Conservation (phyloP, 768 basidiomycete genomes). For the Pleurotus pulmonarius region DNA sequence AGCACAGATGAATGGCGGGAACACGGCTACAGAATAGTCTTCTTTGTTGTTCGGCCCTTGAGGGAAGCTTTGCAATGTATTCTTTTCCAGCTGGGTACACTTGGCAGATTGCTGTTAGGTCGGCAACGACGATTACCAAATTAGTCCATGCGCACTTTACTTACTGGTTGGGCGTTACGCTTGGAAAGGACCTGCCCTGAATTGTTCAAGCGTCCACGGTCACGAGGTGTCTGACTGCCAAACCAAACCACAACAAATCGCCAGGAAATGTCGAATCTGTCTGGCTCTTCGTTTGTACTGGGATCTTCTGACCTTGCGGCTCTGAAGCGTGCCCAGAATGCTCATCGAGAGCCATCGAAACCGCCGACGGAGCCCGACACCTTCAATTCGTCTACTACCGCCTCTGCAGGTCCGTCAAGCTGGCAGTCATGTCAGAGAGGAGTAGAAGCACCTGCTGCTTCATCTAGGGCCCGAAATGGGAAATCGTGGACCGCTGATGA, state of each 20-base stretch:
- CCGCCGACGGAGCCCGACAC: conserved; percentile 20
- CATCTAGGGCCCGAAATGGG: conserved; percentile 17
- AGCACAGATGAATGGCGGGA: neutral
- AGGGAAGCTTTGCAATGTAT: too few species aligned
- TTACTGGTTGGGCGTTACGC: too few species aligned
- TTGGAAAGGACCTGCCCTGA: conserved; percentile 7
- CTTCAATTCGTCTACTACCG: conserved; percentile 14
- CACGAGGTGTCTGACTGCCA: conserved; percentile 9
- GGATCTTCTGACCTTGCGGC: conserved; percentile 20
- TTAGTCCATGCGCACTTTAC: neutral
- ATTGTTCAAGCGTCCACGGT: conserved; percentile 7
- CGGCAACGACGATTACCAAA: conserved; percentile 1
- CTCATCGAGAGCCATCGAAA: conserved; percentile 14
- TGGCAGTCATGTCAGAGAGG: conserved; percentile 18
- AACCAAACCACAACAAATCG: conserved; percentile 12
- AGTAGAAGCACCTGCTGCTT: neutral
- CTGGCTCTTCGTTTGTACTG: conserved; percentile 28
- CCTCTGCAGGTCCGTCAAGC: conserved; percentile 23
- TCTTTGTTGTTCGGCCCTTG: too few species aligned
- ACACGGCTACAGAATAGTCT: neutral
- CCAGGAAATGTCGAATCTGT: conserved; percentile 38
- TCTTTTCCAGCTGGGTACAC: neutral
- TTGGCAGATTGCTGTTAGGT: conserved; percentile 4
- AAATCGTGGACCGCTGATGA: conserved; percentile 50
- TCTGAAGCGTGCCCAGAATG: conserved; percentile 13